Base-by-base conservation (phyloP, 2,329 filamentous ascomycete species). In the Penicillium polonicum region DNA sequence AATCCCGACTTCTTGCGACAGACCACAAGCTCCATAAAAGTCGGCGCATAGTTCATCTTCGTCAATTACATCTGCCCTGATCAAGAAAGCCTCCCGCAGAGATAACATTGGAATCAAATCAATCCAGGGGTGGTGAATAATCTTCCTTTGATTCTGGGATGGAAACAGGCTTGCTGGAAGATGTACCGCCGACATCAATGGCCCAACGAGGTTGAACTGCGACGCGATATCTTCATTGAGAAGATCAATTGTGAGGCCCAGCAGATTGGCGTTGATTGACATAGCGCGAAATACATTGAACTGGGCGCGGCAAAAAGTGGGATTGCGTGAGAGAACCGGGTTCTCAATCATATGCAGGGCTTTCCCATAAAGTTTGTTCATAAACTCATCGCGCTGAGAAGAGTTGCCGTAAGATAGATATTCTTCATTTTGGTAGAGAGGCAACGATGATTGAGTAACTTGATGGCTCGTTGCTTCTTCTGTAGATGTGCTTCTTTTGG, bases 61-160 rank as follows among this genome's bases (percentile, higher is more conserved):
- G 21, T 72, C 68, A 9, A 65, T 59, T 3, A 33, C 19, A 2
- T 61, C 60, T 12, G 55, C 39, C 13, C 59, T 53, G 0, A 17
- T 39, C 19, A 72, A 59, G 0, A 73, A 39, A 2, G 60, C 58
- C 41, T 72, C 64, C 8, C 71, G 64, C 3, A 72, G 54, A 4
- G 62, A 61, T 1, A 58, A 43, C 0, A 71, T 50, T 2, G 69
- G 69, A 19, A 71, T 58, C 5, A 73, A 36, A 31, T 73, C 70
- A 25, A 72, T 61, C 69, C 70, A 72, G 2, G 69, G 67, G 25
- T 69, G 67, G 41, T 73, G 71, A 9, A 65, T 57, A 13, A 65
- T 58, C 12, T 39, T 29, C 15, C 39, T 62, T 29, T 66, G 64
- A 12, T 52, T 41, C 12, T 52, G 48, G 10, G 55, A 65, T 17